Conservation (phyloP, 129 eudicot species). For the Apium graveolens region DNA sequence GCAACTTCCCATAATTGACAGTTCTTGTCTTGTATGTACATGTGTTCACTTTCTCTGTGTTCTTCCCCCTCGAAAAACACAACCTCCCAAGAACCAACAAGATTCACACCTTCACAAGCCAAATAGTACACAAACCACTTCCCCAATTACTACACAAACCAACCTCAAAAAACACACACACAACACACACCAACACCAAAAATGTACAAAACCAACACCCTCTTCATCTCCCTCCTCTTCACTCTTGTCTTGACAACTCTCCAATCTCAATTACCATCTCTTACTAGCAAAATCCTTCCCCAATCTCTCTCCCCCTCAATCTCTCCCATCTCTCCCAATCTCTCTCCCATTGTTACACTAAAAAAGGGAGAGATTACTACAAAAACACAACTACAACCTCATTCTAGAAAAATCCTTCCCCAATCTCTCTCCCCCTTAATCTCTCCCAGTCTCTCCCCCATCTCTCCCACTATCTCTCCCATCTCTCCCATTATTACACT, state of each 20-base stretch:
- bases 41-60: background rate
- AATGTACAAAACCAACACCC: background rate
- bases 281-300: background rate
- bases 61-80: background rate
- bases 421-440: background rate
- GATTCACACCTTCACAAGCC: background rate
- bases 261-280: background rate
- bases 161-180: background rate
- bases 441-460: too few relatives aligned
- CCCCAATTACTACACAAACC: background rate
- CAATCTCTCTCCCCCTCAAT: background rate
- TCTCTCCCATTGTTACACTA: background rate
- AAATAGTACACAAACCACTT: background rate
- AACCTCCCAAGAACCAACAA: background rate
- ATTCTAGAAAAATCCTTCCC: background rate
- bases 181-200: background rate
- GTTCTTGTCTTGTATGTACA: background rate
- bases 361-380: too few relatives aligned
- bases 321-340: background rate
- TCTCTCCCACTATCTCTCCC: too few relatives aligned
- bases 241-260: background rate
- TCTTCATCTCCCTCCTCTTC: background rate
- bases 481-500: background rate
- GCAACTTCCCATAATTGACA: background rate
- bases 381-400: background rate